phyloP scores from a whole-genome alignment of 495 filamentous ascomycete genomes.

The Trichoderma reesei region DNA sequence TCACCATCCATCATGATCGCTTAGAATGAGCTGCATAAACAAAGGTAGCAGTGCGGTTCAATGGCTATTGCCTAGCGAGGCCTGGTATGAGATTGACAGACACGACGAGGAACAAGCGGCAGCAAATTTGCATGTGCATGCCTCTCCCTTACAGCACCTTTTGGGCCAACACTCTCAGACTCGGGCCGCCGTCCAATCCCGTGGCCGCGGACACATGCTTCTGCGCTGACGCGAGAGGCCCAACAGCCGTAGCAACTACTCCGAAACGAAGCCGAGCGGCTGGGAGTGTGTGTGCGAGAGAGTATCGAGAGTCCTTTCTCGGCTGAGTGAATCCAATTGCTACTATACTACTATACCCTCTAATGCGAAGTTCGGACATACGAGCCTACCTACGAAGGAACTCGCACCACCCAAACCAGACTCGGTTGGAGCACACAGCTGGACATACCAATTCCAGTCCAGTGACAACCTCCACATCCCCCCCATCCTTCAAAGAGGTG shows the following conservation, averaged over 20 bases:
- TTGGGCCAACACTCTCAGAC: not conserved
- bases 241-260: not conserved
- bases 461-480: too few relatives aligned
- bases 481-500: too few relatives aligned
- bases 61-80: too few relatives aligned
- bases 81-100: too few relatives aligned
- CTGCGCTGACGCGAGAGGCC: conserved; percentile 5
- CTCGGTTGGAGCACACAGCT: not conserved
- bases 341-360: not conserved
- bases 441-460: not conserved
- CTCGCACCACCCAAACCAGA: not conserved
- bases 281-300: too few relatives aligned
- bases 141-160: too few relatives aligned
- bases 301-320: not conserved
- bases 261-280: too few relatives aligned
- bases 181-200: not conserved
- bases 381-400: too few relatives aligned
- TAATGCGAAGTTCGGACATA: not conserved
- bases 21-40: not conserved
- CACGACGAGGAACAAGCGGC: too few relatives aligned
- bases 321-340: not conserved
- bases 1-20: not conserved
- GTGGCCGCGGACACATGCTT: not conserved
- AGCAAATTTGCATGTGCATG: too few relatives aligned
- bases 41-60: not conserved